phyloP scores from a whole-genome alignment of 306 rosid genomes.

The Crotalaria pallida region DNA sequence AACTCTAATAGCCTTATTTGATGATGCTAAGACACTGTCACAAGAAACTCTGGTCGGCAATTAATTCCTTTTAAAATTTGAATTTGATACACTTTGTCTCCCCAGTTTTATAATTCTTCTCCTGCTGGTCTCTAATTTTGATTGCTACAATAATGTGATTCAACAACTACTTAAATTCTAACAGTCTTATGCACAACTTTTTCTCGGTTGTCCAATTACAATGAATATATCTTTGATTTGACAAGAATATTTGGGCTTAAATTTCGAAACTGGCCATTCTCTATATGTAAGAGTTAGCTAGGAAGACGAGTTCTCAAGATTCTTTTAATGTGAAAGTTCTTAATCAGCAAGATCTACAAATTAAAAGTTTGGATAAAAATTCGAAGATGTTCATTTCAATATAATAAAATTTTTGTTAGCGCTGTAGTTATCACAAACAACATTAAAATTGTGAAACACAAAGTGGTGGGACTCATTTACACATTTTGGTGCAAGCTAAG shows the following conservation, averaged over 20 bases:
- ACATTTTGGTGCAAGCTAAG: too few relatives aligned
- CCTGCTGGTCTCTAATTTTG: neutral
- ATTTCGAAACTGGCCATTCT: neutral
- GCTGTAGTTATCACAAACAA: neutral
- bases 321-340: neutral
- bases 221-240: neutral
- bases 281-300: neutral
- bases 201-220: neutral
- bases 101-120: neutral
- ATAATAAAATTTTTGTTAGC: neutral
- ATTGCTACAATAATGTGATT: neutral
- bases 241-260: neutral
- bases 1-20: slow-evolving; percentile 53
- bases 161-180: neutral
- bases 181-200: neutral
- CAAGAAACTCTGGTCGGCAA: slow-evolving; percentile 71
- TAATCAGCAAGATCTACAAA: neutral
- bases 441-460: too few relatives aligned
- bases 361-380: neutral
- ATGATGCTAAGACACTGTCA: slow-evolving; percentile 43
- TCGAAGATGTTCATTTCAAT: neutral
- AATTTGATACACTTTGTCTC: neutral
- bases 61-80: neutral
- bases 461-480: too few relatives aligned
- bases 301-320: neutral